A percentile compares a stretch with the other conserved stretches of the same genome.
Conservation (phyloP, 495 filamentous ascomycete species). For the Xylaria longipes region DNA sequence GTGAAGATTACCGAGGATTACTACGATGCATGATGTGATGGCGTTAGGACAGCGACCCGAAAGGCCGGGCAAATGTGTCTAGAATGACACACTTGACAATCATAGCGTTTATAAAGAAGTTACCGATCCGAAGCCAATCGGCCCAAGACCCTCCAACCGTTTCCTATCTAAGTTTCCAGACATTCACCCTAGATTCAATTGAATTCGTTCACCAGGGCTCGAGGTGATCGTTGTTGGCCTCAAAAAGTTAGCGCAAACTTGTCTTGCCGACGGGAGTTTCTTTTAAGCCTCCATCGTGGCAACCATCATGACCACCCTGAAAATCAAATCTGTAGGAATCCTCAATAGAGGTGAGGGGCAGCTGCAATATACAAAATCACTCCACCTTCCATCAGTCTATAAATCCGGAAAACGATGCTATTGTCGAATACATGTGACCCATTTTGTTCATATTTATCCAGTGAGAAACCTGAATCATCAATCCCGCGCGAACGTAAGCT, state of each 20-base stretch:
- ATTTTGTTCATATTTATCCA: neutral
- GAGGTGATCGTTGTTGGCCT: neutral
- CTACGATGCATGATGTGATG: slow-evolving; percentile 22
- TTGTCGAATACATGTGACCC: neutral
- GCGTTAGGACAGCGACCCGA: slow-evolving; percentile 13
- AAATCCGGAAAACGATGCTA: neutral
- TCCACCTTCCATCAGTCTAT: neutral
- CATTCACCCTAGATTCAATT: neutral
- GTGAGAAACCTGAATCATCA: neutral
- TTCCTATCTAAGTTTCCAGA: neutral
- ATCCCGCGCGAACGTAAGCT: neutral
- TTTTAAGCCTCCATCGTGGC: neutral
- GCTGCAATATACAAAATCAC: neutral
- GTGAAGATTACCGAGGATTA: slow-evolving; percentile 12
- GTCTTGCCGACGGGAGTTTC: neutral
- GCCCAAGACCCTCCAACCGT: neutral
- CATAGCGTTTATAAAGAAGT: slow-evolving; percentile 17
- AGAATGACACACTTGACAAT: slow-evolving; percentile 8
- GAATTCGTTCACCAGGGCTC: neutral
- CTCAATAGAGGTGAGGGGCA: neutral
- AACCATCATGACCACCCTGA: neutral
- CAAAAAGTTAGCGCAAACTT: neutral
- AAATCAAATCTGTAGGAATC: neutral
- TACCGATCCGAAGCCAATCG: neutral
- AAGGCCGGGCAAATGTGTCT: neutral